Percentiles rank a stretch among this genome's conserved stretches.
phyloP scores from a whole-genome alignment of 495 filamentous ascomycete genomes.

The Amniculicola lignicola region DNA sequence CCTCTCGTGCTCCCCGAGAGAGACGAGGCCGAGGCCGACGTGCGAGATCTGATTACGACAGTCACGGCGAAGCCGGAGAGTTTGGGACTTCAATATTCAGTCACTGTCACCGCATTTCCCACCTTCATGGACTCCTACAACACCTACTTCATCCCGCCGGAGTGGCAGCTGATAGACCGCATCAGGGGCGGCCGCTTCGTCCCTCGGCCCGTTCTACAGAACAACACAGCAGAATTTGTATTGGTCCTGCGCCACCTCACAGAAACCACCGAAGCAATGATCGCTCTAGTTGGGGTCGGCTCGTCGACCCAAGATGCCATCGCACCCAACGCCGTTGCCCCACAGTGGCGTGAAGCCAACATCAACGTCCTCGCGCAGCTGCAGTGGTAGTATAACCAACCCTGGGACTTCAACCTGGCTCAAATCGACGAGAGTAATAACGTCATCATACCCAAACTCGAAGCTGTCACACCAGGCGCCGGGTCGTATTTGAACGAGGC shows the following conservation, averaged over 20 bases:
- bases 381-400: not conserved
- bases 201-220: conserved; percentile 48
- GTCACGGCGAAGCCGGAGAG: not conserved
- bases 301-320: not conserved
- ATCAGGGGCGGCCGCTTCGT: conserved; percentile 52
- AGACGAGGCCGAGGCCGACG: not conserved
- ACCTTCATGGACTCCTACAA: conserved; percentile 37
- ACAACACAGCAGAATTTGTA: conserved; percentile 49
- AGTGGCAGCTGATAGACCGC: conserved; percentile 49
- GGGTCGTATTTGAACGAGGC: conserved; percentile 53
- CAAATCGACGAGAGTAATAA: conserved; percentile 11
- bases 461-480: conserved; percentile 31
- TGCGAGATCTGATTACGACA: not conserved
- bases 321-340: conserved; percentile 3
- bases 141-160: conserved; percentile 6
- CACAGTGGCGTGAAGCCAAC: conserved; percentile 15
- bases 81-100: conserved; percentile 38
- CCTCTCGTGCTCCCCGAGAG: not conserved
- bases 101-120: conserved; percentile 46
- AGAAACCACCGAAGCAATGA: too few species aligned
- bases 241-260: conserved; percentile 33
- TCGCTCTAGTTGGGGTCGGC: not conserved
- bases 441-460: conserved; percentile 4
- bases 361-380: not conserved
- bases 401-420: conserved; percentile 3